These are phyloP conservation scores for Groenewaldozyma tartarivorans DNA, from an alignment of 805 yeast genomes.

Conservation along the genomic window DNA sequence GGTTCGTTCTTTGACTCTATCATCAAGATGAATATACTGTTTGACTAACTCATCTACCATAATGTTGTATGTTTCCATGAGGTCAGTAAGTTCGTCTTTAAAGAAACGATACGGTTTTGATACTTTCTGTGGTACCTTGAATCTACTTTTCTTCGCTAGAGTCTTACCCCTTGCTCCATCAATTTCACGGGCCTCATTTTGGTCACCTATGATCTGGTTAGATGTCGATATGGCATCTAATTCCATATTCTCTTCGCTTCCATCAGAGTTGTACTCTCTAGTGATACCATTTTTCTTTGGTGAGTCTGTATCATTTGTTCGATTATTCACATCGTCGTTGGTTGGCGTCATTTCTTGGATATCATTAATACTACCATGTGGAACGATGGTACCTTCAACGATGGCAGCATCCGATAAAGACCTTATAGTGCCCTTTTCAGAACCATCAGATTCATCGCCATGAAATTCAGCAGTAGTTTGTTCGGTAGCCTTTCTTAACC, in stretches of 20 bases:
- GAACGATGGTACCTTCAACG: not conserved
- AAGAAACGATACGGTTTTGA: constrained; percentile 16
- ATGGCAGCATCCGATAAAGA: too few species aligned
- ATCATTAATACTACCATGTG: not conserved
- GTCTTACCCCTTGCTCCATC: not conserved
- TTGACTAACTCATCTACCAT: constrained; percentile 83
- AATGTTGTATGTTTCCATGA: constrained; percentile 78
- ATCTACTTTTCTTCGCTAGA: constrained; percentile 3
- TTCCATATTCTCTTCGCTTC: too few species aligned
- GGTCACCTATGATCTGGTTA: not conserved
- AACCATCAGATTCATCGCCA: not conserved
- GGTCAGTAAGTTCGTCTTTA: constrained; percentile 73
- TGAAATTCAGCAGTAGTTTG: constrained; percentile 29
- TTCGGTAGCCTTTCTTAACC: constrained; percentile 76
- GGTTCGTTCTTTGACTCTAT: constrained; percentile 77
- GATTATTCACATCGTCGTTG: not conserved
- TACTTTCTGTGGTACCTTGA: constrained; percentile 20
- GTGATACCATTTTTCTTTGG: too few species aligned
- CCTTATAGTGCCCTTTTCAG: not conserved
- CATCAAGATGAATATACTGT: constrained; percentile 77
- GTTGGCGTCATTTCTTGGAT: not conserved
- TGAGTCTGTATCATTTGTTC: not conserved
- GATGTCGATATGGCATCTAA: too few species aligned
- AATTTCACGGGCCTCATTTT: not conserved
- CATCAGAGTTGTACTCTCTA: too few species aligned